A percentile compares a stretch with the other conserved stretches of the same genome.
These are phyloP conservation scores for Colletotrichum godetiae DNA, from an alignment of 2,329 filamentous ascomycete genomes.

Conservation along the genomic window DNA sequence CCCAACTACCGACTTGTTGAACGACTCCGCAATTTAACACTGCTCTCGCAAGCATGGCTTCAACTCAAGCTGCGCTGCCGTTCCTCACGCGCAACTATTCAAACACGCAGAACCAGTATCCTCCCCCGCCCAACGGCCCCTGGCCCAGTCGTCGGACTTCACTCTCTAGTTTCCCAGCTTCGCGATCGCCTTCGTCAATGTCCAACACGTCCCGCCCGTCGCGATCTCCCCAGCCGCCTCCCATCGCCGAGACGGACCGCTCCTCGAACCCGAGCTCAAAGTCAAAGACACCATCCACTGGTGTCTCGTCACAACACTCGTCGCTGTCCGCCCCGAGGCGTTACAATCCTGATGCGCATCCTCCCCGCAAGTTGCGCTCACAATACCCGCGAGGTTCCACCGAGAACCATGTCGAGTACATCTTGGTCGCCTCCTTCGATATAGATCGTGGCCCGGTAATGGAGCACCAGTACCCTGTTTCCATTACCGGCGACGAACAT, in stretches of 20 bases:
- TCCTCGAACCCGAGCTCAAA: slow-evolving; percentile 70
- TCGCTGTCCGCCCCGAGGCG: slow-evolving; percentile 65
- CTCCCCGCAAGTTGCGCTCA: slow-evolving; percentile 71
- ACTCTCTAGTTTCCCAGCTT: slow-evolving; percentile 73
- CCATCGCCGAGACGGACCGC: slow-evolving; percentile 62
- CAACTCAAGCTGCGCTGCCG: slow-evolving; percentile 53
- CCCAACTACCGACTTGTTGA: slow-evolving; percentile 14
- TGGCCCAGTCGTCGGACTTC: slow-evolving; percentile 61
- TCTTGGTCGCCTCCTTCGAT: slow-evolving; percentile 96
- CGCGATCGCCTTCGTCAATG: slow-evolving; percentile 68
- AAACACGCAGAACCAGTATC: slow-evolving; percentile 50
- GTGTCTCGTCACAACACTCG: slow-evolving; percentile 69
- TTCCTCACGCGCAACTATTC: slow-evolving; percentile 52
- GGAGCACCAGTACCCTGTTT: slow-evolving; percentile 96
- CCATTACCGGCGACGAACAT: slow-evolving; percentile 96
- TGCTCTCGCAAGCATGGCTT: slow-evolving; percentile 47
- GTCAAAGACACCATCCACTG: slow-evolving; percentile 69
- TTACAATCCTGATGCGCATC: slow-evolving; percentile 62
- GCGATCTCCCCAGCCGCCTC: slow-evolving; percentile 64
- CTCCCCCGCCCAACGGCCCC: slow-evolving; percentile 39
- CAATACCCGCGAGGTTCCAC: slow-evolving; percentile 79
- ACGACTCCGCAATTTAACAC: slow-evolving; percentile 31
- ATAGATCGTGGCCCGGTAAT: slow-evolving; percentile 96
- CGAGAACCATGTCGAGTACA: slow-evolving; percentile 98
- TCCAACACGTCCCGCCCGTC: slow-evolving; percentile 64